Percentiles rank a stretch among this genome's conserved stretches.
Evolutionary conservation across 208 protist species (phyloP).

Genomic region (Zelonia costaricensis): DNA sequence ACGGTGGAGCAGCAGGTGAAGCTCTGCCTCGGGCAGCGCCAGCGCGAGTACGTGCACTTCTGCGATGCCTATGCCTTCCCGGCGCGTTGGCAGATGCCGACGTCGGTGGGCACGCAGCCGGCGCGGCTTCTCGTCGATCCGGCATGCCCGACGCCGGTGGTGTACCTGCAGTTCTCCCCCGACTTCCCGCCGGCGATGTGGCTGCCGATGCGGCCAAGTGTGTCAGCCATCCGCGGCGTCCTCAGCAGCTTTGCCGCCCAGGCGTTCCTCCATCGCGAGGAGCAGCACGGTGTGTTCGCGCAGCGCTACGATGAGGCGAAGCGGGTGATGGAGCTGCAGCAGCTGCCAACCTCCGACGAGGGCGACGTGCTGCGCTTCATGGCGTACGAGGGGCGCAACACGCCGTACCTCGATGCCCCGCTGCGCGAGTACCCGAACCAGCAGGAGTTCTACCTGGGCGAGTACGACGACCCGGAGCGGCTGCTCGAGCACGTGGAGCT

Average conservation of each 20-base stretch:
- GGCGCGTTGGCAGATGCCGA: slow-evolving; percentile 80
- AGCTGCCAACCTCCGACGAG: slow-evolving; percentile 40
- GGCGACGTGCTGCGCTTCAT: slow-evolving; percentile 82
- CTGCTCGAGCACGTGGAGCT: slow-evolving; percentile 88
- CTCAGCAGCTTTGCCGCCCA: slow-evolving; percentile 82
- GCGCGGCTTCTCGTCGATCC: slow-evolving; percentile 78
- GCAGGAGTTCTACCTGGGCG: slow-evolving; percentile 88
- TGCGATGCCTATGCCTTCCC: slow-evolving; percentile 89
- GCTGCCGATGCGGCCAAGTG: slow-evolving; percentile 83
- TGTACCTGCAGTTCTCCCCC: slow-evolving; percentile 84
- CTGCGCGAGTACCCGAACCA: slow-evolving; percentile 79
- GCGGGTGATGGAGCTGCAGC: slow-evolving; percentile 72
- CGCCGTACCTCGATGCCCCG: slow-evolving; percentile 69
- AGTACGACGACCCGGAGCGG: slow-evolving; percentile 87
- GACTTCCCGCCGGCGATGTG: slow-evolving; percentile 91
- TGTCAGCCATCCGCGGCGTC: slow-evolving; percentile 77
- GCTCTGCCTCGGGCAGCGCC: slow-evolving; percentile 66
- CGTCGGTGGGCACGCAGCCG: slow-evolving; percentile 80
- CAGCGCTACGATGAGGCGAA: slow-evolving; percentile 54
- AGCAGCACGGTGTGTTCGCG: slow-evolving; percentile 73
- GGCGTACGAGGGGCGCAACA: slow-evolving; percentile 78
- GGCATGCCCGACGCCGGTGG: slow-evolving; percentile 41
- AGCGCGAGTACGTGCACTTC: slow-evolving; percentile 91
- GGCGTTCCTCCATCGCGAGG: slow-evolving; percentile 72
- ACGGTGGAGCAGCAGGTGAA: slow-evolving; percentile 50